Conservation (phyloP, 371 early-diverging fungal species). For the Globomyces sp. region DNA sequence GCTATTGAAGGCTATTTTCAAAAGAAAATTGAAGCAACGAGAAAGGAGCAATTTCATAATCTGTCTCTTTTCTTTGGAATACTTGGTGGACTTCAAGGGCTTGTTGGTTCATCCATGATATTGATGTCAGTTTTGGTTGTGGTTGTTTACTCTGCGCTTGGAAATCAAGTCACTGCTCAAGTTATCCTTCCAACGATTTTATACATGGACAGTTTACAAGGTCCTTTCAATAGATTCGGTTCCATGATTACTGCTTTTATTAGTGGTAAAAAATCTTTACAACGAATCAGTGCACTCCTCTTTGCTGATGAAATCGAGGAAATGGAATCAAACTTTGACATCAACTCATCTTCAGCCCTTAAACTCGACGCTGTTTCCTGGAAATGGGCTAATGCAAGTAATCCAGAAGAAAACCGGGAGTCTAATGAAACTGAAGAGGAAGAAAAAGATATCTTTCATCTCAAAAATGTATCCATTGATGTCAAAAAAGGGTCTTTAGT, state of each 20-base stretch:
- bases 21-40: not conserved
- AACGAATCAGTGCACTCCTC: slow-evolving; percentile 50
- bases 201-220: slow-evolving; percentile 12
- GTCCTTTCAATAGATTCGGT: slow-evolving; percentile 8
- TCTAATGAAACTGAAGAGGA: not conserved
- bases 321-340: not conserved
- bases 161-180: slow-evolving; percentile 6
- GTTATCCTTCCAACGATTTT: slow-evolving; percentile 19
- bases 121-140: not conserved
- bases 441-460: slow-evolving; percentile 14
- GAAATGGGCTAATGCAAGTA: not conserved
- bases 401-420: not conserved
- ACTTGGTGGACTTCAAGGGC: not conserved
- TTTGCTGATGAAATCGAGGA: slow-evolving; percentile 25
- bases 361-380: slow-evolving; percentile 35
- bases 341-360: slow-evolving; percentile 12
- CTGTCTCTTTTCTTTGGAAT: not conserved
- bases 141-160: not conserved
- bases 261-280: slow-evolving; percentile 38
- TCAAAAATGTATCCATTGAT: slow-evolving; percentile 32
- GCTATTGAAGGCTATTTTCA: slow-evolving; percentile 9
- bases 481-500: slow-evolving; percentile 29
- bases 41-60: not conserved
- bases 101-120: not conserved
- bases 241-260: not conserved